Conservation (phyloP, 2,329 filamentous ascomycete genomes). For the Thelonectria olida region DNA sequence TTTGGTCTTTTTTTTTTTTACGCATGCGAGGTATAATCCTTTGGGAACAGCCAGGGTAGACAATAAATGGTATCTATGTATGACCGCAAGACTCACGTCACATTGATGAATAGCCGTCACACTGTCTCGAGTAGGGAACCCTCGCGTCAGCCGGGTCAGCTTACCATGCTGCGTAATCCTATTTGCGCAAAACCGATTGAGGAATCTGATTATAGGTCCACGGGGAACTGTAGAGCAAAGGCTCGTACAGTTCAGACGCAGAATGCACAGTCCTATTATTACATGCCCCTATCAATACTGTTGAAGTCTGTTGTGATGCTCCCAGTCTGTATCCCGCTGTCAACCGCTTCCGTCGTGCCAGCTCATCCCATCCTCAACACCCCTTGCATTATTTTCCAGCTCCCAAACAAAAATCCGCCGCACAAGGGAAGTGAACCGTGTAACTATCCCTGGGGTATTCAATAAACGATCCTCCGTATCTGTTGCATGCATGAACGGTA, state of each 20-base stretch:
- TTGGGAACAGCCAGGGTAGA: no score
- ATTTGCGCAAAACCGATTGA: no score
- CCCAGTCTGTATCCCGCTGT: background rate
- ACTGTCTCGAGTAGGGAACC: no score
- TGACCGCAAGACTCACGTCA: no score
- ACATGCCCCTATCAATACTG: background rate
- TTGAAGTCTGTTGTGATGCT: background rate
- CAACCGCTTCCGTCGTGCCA: background rate
- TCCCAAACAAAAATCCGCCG: background rate
- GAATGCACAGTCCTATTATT: background rate
- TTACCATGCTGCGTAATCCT: no score
- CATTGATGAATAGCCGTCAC: no score
- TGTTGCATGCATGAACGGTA: constrained; percentile 13
- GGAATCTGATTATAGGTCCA: no score
- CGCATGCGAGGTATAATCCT: background rate
- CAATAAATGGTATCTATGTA: no score
- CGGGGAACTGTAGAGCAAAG: no score
- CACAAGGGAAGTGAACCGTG: background rate
- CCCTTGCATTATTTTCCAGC: background rate
- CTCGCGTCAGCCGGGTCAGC: no score
- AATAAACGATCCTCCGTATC: constrained; percentile 13
- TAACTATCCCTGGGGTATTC: constrained; percentile 21
- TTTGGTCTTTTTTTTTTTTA: background rate
- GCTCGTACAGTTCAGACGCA: background rate
- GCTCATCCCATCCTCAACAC: background rate